Evolutionary conservation across 257 asterid genomes (phyloP), one percentile per base, ranked within the genome.

Genomic region (Handroanthus guayacan): DNA sequence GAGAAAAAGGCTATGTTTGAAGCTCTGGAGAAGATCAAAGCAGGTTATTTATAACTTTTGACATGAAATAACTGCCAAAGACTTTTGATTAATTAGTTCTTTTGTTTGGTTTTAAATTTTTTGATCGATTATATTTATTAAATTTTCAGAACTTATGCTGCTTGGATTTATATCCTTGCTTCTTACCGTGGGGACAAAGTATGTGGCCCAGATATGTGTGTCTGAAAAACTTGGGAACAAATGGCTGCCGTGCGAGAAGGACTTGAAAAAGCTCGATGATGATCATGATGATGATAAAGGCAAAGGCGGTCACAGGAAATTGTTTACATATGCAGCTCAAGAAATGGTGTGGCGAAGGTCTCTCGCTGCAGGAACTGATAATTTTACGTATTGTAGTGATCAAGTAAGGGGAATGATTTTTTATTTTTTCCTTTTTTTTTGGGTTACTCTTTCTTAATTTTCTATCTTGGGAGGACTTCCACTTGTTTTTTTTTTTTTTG

Each of bases 21-120:
- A 70, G 96, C 96, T 44, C 70, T 88, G 2, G 96, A 90, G 69
- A 90, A 90, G 81, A 88, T 90, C 44, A 90, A 90, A 85, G 80
- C 93, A 78, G 96, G 96, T 87, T 13, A 18, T 7, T 41, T 62
- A 39, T 44, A 5, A 18, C 9, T 17, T 39, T 57, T 64, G 2
- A 9, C 12, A 43, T 44, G 34, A 8, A 45, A 2, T 13, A 16
- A 9, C 20, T 54, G 5, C 54, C 62, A 54, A 41, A 25, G 31
- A 25, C 31, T 25, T 25, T 25, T 25, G 31, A 25, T 25, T 25
- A 25, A 25, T 25, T 25, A 25, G 31, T 25, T 44, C 54, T 37
- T 9, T 31, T 25, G 14, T 54, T 18, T 20, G 8, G 41, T 41
- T 65, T 12, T 36, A 25, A 25, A 25, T 36, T 54, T 5, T 6